These are phyloP conservation scores for Xylaria cubensis DNA, from an alignment of 495 filamentous ascomycete genomes.

Conservation along the genomic window DNA sequence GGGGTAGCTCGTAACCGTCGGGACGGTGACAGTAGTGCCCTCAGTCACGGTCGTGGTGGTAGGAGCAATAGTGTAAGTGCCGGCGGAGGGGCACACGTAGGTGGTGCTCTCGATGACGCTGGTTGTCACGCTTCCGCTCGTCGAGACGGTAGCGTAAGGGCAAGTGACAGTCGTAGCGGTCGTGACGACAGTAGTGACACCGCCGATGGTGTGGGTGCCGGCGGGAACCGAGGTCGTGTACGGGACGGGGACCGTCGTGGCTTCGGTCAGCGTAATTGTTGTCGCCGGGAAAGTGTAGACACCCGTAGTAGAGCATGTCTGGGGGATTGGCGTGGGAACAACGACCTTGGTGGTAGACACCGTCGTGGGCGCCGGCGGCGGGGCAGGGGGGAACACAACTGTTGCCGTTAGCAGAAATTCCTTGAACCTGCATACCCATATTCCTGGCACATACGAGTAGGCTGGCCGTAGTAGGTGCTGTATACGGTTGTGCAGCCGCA, in stretches of 20 bases:
- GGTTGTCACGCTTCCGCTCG: slow-evolving; percentile 67
- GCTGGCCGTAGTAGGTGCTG: slow-evolving; percentile 62
- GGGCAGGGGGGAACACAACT: slow-evolving; percentile 47
- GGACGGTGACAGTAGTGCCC: slow-evolving; percentile 67
- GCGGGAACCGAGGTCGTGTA: slow-evolving; percentile 66
- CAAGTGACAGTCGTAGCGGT: slow-evolving; percentile 74
- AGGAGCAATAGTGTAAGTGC: slow-evolving; percentile 82
- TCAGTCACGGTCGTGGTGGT: slow-evolving; percentile 65
- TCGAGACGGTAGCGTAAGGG: slow-evolving; percentile 73
- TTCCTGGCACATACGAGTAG: slow-evolving; percentile 58
- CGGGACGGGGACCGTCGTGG: slow-evolving; percentile 71
- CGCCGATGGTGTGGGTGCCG: slow-evolving; percentile 75
- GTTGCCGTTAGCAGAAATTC: slow-evolving; percentile 29
- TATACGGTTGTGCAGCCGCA: slow-evolving; percentile 72
- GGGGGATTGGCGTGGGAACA: slow-evolving; percentile 70
- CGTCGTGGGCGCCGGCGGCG: slow-evolving; percentile 40
- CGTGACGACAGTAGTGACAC: slow-evolving; percentile 76
- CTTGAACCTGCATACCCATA: not conserved
- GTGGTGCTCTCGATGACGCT: slow-evolving; percentile 75
- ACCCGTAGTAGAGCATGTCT: slow-evolving; percentile 74
- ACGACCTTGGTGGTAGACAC: slow-evolving; percentile 44
- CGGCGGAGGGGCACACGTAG: slow-evolving; percentile 78
- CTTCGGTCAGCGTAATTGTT: slow-evolving; percentile 70
- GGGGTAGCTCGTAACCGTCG: slow-evolving; percentile 66
- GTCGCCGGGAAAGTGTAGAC: slow-evolving; percentile 81